Conservation (phyloP, 441 rosid genomes). For the Codiaeum variegatum region DNA sequence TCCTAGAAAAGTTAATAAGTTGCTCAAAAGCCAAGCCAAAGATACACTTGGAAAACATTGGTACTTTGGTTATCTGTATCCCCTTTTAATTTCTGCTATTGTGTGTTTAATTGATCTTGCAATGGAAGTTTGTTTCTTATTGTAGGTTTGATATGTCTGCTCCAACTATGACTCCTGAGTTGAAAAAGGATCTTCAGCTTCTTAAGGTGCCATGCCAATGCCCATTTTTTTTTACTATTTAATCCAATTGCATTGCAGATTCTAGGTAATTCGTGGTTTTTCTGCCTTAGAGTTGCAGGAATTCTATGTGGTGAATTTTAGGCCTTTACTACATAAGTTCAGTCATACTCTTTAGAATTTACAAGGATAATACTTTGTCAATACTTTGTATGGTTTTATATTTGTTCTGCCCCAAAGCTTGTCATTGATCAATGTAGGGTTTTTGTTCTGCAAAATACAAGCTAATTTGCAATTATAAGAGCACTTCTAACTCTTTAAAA, state of each 20-base stretch:
- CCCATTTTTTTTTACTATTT: background rate
- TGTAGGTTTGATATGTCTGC: slow-evolving; percentile 94
- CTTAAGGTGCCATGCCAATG: slow-evolving; percentile 60
- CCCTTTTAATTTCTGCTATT: background rate
- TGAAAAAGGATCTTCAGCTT: slow-evolving; percentile 82
- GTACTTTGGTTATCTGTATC: slow-evolving; percentile 24
- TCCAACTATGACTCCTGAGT: slow-evolving; percentile 72
- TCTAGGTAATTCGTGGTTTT: background rate
- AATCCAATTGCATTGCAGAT: background rate
- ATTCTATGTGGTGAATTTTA: background rate
- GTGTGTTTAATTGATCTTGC: background rate
- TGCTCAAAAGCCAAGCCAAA: slow-evolving; percentile 59
- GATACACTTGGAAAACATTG: slow-evolving; percentile 67
- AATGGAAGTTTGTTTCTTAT: background rate
- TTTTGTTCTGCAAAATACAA: background rate
- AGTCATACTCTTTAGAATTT: background rate
- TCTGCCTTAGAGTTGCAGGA: background rate
- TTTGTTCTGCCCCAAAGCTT: background rate
- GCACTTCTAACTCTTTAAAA: background rate
- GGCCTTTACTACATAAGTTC: background rate
- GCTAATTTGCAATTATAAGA: no score
- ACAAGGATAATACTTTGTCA: background rate
- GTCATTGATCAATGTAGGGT: background rate
- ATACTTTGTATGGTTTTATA: background rate
- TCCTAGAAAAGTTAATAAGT: slow-evolving; percentile 69